Evolutionary conservation across 1,139 yeast genomes (phyloP), one percentile per base, ranked within the genome.

Genomic region (Yamadazyma friedrichii): DNA sequence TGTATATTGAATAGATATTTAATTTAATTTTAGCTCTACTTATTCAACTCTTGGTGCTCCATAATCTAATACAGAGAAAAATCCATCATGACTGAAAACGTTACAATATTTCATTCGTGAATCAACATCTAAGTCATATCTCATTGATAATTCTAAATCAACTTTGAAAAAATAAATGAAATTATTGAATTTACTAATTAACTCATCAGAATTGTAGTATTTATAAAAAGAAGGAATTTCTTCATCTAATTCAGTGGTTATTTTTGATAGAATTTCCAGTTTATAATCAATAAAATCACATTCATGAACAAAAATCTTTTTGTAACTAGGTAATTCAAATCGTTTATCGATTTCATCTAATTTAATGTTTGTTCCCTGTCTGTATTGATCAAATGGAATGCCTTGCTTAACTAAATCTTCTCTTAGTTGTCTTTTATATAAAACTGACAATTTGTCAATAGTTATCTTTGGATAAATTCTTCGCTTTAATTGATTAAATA

Each of bases 211-310:
- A 29, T 41, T 34, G 33, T 49, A 49, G 15, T 43, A 31, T 31
- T 35, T 29, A 31, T 48, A 48, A 3, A 48, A 25, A 6, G n/a
- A 33, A 0, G 45, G 48, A 9, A 25, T 25, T 3, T 38, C 35
- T 10, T 35, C 47, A 1, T 26, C 27, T 8, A 45, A 9, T 10
- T 31, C 12, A 4, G 35, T 28, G 1, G 46, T 33, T 2, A 50
- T 9, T 4, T 6, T 13, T 11, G 12, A n/a, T 24, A 48, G 31
- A 3, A 15, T 24, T 3, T 44, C 36, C 53, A 49, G 53, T 29
- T 42, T 45, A 33, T 41, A 51, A 15, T 43, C 41, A 4, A 36
- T 16, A 27, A 45, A 51, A 31, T 51, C 54, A 38, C 48, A 35
- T 28, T 48, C 52, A 30, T 51, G 54, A 20, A 51, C 40, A 33